Conservation (phyloP, 371 early-diverging fungal species). For the Mortierella sp. region DNA sequence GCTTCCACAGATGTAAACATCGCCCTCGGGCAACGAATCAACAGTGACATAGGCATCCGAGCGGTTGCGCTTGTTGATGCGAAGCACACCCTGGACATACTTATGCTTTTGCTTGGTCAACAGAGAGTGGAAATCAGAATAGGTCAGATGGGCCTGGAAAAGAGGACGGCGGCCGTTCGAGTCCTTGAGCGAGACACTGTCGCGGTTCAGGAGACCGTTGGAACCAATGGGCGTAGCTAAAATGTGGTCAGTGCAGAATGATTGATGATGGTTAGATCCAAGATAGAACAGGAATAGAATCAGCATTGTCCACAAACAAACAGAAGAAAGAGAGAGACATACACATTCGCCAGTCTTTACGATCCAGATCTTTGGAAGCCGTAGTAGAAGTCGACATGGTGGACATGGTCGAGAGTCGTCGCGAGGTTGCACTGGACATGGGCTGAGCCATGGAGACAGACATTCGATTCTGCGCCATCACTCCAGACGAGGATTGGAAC, state of each 20-base stretch:
- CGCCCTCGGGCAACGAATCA: constrained; percentile 61
- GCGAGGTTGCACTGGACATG: too few relatives aligned
- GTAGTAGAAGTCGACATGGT: too few relatives aligned
- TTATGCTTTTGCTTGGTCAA: constrained; percentile 46
- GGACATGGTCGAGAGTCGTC: neutral
- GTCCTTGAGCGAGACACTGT: constrained; percentile 56
- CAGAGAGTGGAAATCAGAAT: constrained; percentile 58
- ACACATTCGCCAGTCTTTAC: constrained; percentile 1
- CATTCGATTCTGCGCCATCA: neutral
- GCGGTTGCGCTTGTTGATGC: constrained; percentile 82
- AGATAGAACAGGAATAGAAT: neutral
- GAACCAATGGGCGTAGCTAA: neutral
- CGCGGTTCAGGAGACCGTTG: too few relatives aligned
- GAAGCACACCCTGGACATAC: constrained; percentile 68
- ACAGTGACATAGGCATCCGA: constrained; percentile 84
- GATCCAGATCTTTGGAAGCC: neutral
- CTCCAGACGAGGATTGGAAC: neutral
- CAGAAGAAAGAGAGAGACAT: neutral
- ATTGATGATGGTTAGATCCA: neutral
- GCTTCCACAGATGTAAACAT: constrained; percentile 81
- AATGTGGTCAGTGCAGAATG: too few relatives aligned
- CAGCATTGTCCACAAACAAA: neutral
- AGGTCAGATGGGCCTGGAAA: constrained; percentile 63
- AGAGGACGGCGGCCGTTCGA: constrained; percentile 62
- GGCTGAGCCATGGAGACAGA: neutral